Percentiles rank a stretch among this genome's conserved stretches.
phyloP scores from a whole-genome alignment of 805 yeast genomes.

The Wickerhamiella qilinensis region DNA sequence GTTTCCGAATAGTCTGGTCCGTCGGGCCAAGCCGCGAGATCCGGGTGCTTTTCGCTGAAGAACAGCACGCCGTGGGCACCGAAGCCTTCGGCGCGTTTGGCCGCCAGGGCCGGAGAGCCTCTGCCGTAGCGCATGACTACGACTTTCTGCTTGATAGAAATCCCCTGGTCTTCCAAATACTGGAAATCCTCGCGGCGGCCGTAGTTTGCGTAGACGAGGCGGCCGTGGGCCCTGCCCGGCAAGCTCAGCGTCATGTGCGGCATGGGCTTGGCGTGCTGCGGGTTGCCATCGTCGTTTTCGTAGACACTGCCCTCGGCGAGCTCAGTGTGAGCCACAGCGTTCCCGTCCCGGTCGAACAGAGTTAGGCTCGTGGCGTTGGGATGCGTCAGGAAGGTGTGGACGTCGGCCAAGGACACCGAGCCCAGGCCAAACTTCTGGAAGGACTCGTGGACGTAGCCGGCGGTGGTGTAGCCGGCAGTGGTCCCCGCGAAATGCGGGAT shows the following conservation, averaged over 20 bases:
- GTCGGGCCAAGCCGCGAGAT: conserved; percentile 17
- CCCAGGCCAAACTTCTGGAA: conserved; percentile 43
- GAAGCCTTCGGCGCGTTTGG: conserved; percentile 35
- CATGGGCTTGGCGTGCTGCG: conserved; percentile 16
- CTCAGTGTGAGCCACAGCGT: conserved; percentile 21
- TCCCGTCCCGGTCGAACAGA: conserved; percentile 16
- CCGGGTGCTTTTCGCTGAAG: conserved; percentile 29
- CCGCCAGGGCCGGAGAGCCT: conserved; percentile 32
- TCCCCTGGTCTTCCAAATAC: conserved; percentile 16
- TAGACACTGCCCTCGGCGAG: conserved; percentile 21
- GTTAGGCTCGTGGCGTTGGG: conserved; percentile 30
- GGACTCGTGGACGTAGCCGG: conserved; percentile 45
- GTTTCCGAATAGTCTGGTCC: conserved; percentile 25
- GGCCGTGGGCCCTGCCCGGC: conserved; percentile 38
- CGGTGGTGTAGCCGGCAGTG: conserved; percentile 61
- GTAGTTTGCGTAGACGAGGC: conserved; percentile 45
- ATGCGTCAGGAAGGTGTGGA: conserved; percentile 46
- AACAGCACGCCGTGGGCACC: conserved; percentile 58
- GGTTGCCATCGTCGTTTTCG: conserved; percentile 15
- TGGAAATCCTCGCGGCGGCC: conserved; percentile 46
- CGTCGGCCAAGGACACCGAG: conserved; percentile 32
- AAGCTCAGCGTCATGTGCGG: conserved; percentile 39
- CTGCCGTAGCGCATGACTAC: conserved; percentile 47
- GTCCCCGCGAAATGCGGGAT: conserved; percentile 86
- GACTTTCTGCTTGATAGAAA: conserved; percentile 34